Evolutionary conservation across 2,329 filamentous ascomycete genomes (phyloP).

Genomic region (Colletotrichum camelliae): DNA sequence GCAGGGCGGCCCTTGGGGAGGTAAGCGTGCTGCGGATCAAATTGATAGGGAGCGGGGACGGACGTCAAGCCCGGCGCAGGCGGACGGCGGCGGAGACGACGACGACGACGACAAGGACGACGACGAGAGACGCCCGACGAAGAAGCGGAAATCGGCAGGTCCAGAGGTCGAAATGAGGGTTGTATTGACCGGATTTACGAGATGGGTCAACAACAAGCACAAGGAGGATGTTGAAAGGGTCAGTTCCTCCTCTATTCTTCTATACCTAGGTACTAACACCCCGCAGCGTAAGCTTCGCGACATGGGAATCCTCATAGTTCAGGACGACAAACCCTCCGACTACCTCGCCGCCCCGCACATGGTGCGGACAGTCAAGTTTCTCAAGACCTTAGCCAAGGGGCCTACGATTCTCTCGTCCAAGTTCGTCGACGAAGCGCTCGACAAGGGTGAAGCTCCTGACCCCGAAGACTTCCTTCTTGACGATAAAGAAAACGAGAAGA

Average conservation of each 20-base stretch:
- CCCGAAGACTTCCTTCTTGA: constrained; percentile 70
- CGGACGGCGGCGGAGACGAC: constrained; percentile 35
- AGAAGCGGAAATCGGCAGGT: constrained; percentile 66
- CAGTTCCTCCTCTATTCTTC: constrained; percentile 38
- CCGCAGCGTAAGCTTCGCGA: constrained; percentile 78
- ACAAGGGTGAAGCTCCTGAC: constrained; percentile 68
- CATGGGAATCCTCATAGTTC: constrained; percentile 80
- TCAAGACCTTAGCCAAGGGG: constrained; percentile 82
- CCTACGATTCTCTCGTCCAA: constrained; percentile 77
- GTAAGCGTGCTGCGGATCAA: constrained; percentile 65
- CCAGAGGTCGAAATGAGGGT: constrained; percentile 76
- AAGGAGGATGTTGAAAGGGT: constrained; percentile 85
- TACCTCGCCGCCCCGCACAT: constrained; percentile 88
- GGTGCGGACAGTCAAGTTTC: constrained; percentile 91
- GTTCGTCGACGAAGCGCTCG: constrained; percentile 81
- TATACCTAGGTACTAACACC: constrained; percentile 23
- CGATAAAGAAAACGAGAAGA: constrained; percentile 76
- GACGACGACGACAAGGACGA: constrained; percentile 50
- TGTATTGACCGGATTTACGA: constrained; percentile 82
- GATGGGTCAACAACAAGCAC: constrained; percentile 76
- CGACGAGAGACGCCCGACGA: constrained; percentile 59
- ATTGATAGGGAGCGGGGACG: constrained; percentile 50
- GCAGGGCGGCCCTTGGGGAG: constrained; percentile 61
- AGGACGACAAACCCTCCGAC: constrained; percentile 78
- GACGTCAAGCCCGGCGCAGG: constrained; percentile 20